These are phyloP conservation scores for Acer campestre DNA, from an alignment of 345 rosid genomes.

Conservation along the genomic window DNA sequence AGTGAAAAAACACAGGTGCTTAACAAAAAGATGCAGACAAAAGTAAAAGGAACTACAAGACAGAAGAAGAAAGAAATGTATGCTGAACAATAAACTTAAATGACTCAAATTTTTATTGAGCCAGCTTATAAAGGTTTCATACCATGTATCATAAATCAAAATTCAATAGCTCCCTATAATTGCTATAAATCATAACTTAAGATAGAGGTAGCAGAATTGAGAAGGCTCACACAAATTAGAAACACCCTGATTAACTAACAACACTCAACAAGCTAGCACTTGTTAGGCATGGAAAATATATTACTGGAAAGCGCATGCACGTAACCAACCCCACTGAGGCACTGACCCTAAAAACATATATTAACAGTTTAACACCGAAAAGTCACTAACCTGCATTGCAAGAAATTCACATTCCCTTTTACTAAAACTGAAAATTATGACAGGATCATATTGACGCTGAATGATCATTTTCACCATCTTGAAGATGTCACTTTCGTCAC, in stretches of 20 bases:
- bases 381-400: conserved; percentile 85
- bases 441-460: conserved; percentile 95
- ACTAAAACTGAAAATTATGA: conserved; percentile 95
- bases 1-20: not conserved
- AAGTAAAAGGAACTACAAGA: not conserved
- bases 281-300: not conserved
- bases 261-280: not conserved
- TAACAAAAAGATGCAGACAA: not conserved
- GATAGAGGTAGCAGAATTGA: not conserved
- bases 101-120: not conserved
- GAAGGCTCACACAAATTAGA: not conserved
- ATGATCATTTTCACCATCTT: conserved; percentile 98
- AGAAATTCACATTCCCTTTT: conserved; percentile 97
- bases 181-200: not conserved
- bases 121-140: not conserved
- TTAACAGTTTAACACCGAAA: conserved; percentile 3
- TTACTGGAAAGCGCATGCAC: not conserved
- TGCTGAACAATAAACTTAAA: not conserved
- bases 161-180: not conserved
- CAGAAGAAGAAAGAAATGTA: not conserved
- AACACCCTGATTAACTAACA: not conserved
- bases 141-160: not conserved
- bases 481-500: conserved; percentile 97
- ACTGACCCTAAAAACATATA: not conserved
- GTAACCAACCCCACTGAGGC: not conserved